phyloP scores from a whole-genome alignment of 1,284 basidiomycete genomes.

The Sphagnurus paluster region DNA sequence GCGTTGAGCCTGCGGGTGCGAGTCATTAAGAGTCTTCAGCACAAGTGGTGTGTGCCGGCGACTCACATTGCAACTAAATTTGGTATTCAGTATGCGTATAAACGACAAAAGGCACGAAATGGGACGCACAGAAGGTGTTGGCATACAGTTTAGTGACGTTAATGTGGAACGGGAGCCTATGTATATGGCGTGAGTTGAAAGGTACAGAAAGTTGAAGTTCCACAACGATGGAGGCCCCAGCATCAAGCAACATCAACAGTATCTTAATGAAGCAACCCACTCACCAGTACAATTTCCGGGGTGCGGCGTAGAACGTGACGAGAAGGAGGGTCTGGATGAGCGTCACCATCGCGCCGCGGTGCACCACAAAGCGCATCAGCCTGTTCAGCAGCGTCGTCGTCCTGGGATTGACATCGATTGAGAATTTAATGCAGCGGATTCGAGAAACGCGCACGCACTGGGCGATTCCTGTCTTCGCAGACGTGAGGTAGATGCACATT shows the following conservation, averaged over 20 bases:
- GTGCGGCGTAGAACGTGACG: slow-evolving; percentile 25
- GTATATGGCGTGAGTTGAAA: neutral
- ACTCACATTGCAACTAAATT: slow-evolving; percentile 20
- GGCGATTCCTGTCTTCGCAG: slow-evolving; percentile 26
- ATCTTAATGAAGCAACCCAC: neutral
- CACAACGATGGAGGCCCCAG: too few species aligned
- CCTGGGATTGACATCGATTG: slow-evolving; percentile 15
- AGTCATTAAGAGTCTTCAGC: neutral
- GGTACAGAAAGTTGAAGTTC: too few species aligned
- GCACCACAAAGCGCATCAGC: slow-evolving; percentile 26
- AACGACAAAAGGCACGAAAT: neutral
- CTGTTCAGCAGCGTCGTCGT: slow-evolving; percentile 29
- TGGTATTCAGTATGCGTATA: neutral
- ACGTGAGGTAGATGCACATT: slow-evolving; percentile 38
- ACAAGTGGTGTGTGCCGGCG: neutral
- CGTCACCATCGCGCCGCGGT: slow-evolving; percentile 25
- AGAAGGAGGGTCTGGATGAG: slow-evolving; percentile 26
- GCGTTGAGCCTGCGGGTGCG: slow-evolving; percentile 18
- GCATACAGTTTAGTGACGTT: slow-evolving; percentile 29
- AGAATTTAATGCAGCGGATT: neutral
- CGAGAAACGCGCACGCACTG: slow-evolving; percentile 18
- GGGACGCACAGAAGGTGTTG: slow-evolving; percentile 29
- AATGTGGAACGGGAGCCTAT: slow-evolving; percentile 24
- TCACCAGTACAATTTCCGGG: slow-evolving; percentile 24
- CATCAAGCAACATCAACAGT: too few species aligned